These are phyloP conservation scores for Diaporthe sp. DNA, from an alignment of 2,329 filamentous ascomycete genomes.

Conservation along the genomic window DNA sequence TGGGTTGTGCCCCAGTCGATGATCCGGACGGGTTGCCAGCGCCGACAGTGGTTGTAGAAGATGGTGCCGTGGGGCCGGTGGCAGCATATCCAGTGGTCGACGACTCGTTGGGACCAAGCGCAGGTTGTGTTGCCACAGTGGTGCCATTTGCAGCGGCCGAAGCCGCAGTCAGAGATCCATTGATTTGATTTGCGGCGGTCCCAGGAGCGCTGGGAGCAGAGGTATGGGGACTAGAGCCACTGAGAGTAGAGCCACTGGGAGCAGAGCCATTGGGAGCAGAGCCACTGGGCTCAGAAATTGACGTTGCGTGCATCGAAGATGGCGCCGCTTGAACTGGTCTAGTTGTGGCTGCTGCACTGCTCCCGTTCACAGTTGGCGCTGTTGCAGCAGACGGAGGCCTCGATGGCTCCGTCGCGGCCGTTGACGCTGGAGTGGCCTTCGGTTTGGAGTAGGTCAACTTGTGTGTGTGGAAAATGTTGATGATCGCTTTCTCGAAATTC, in stretches of 20 bases:
- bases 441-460: constrained; percentile 39
- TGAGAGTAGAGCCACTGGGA: neutral
- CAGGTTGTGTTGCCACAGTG: neutral
- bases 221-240: neutral
- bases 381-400: neutral
- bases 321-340: neutral
- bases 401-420: constrained; percentile 31
- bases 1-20: neutral
- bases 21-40: constrained; percentile 12
- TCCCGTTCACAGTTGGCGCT: neutral
- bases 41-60: neutral
- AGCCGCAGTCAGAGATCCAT: neutral
- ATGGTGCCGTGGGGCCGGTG: neutral
- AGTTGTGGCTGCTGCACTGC: neutral
- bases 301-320: neutral
- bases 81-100: neutral
- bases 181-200: neutral
- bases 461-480: constrained; percentile 55
- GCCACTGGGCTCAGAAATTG: neutral
- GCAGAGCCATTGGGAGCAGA: neutral
- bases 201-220: neutral
- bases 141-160: neutral
- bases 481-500: constrained; percentile 61
- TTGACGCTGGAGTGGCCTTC: constrained; percentile 27
- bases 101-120: neutral